Evolutionary conservation across 805 yeast species (phyloP).

Genomic region (Nakazawaea ernobii): DNA sequence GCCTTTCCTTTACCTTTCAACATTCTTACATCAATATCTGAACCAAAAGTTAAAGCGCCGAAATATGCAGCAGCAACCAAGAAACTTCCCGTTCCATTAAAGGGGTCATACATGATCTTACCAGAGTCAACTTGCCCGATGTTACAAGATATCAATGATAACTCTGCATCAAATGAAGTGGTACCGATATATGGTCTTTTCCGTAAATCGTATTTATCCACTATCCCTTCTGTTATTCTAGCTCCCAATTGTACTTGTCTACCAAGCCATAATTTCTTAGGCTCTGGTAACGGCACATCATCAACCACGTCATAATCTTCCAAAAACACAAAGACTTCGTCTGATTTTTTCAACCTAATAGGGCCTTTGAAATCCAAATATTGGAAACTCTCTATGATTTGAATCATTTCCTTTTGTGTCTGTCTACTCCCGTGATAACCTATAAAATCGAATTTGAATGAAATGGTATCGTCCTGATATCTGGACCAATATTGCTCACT

Average conservation of each 20-base stretch:
- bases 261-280: constrained; percentile 67
- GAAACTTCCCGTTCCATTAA: constrained; percentile 95
- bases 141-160: constrained; percentile 82
- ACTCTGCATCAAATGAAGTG: constrained; percentile 93
- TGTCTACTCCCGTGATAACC: constrained; percentile 67
- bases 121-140: constrained; percentile 68
- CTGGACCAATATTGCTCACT: constrained; percentile 21
- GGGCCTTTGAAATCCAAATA: constrained; percentile 73
- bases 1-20: constrained; percentile 57
- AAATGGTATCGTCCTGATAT: constrained; percentile 29
- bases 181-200: constrained; percentile 89
- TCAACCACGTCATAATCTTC: constrained; percentile 63
- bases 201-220: constrained; percentile 77
- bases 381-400: constrained; percentile 64
- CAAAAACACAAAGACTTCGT: constrained; percentile 60
- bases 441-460: constrained; percentile 82
- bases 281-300: constrained; percentile 33
- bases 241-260: constrained; percentile 60
- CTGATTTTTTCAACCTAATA: constrained; percentile 73
- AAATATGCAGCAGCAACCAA: constrained; percentile 80
- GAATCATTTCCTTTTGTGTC: constrained; percentile 41
- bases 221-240: constrained; percentile 48
- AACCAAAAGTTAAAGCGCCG: constrained; percentile 77
- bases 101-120: constrained; percentile 82
- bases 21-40: constrained; percentile 84